Base-by-base conservation (phyloP, 305 asterid species). In the Fraxinus platypoda region DNA sequence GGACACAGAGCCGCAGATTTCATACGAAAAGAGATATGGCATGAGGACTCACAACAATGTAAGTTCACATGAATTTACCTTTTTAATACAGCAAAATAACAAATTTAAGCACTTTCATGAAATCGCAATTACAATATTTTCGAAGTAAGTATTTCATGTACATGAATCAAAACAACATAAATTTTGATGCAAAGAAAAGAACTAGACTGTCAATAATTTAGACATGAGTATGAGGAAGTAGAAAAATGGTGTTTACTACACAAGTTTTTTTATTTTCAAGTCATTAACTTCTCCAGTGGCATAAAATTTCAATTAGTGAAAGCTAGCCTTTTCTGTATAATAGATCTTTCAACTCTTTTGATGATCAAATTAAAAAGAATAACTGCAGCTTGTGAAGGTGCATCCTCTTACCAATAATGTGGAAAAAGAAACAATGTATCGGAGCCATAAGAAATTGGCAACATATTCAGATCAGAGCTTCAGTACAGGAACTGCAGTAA, bases 371-470 rank as follows among this genome's bases (percentile, higher is more conserved):
- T 85, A 31, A 59, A 75, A 78, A 73, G 76, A 79, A 78, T 57
- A 23, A 80, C 75, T 87, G 86, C 89, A 87, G 90, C 70, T 79
- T 81, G 90, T 76, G 82, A 85, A 86, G 85, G 86, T 84, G 84
- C 80, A 83, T 43, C 82, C 57, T 6, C 81, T 68, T 9, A 80
- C 21, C 64, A 23, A 83, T 54, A 89, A 84, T 33, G 80, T 25
- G 66, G 74, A 80, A 62, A 64, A 85, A 54, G 77, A 41, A 23
- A 1, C 46, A 13, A 71, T 17, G 17, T 52, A 81, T 76, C 85
- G 76, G 78, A 77, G 68, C 74, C 79, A 82, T 26, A 70, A 68
- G 74, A 72, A 77, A 81, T 85, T 75, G 77, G 78, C 66, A 59
- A 49, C 84, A 30, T 74, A 75, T 52, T 75, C 82, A 83, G 83